Evolutionary conservation across 768 basidiomycete genomes (phyloP), one percentile per base, ranked within the genome.

Genomic region (Gloeophyllum trabeum): DNA sequence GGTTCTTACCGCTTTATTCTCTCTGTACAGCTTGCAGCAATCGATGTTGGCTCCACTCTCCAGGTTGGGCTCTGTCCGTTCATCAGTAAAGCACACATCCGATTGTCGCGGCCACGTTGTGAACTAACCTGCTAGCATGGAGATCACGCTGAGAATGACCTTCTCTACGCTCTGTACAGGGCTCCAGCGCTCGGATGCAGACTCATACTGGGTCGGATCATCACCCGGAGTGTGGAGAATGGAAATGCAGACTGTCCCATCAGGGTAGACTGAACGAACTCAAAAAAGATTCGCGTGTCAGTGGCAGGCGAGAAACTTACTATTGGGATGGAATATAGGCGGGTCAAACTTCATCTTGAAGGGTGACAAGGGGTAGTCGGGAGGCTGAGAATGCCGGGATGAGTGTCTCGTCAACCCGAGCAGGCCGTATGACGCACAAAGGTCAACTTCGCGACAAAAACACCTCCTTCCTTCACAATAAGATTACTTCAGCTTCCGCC

Each of bases 311-410:
- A 39, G 26, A 37, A 23, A 64, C 85, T 61, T 51, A 94, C 96
- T 85, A 60, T 99, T 99, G 14, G 96, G 96, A 62, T 99, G 96
- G 62, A 97, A 87, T 43, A 99, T 60, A 2, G 94, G 93, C 3
- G 96, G 96, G 35, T 97, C 92, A 54, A 99, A 99, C 55, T 76
- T 90, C 96, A 99, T 98, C 67, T 92, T 97, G 80, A 98, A 98
- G 16, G 96, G 96, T 41, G 89, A 94, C 54, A 99, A 66, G 24
- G 96, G 96, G 63, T 99, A 99, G 57, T 99, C 96, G 28, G 72
- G 58, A 0, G 92, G 92, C 90, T 91, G n/a, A 32, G 32, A 34
- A 24, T 35, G 24, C 41, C 39, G 39, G n/a, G 24, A 47, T 23
- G 12, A 34, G 6, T 21, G 39, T 18, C 32, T 35, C 43, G 37